Evolutionary conservation across 805 yeast species (phyloP).

Genomic region (Yarrowia porcina): DNA sequence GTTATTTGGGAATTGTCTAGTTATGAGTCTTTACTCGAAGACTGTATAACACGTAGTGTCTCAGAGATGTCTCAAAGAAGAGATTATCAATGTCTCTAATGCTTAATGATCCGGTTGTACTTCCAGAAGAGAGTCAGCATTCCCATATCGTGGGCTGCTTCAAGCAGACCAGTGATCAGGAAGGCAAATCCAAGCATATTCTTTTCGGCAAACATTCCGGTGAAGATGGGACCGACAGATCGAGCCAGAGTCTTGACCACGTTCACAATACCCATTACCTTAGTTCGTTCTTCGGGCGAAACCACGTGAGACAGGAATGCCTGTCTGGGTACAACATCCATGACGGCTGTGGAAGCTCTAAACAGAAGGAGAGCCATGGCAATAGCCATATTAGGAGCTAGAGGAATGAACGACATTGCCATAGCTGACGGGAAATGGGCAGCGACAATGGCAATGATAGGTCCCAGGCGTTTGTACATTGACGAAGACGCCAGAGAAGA

Average conservation of each 20-base stretch:
- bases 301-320: constrained; percentile 68
- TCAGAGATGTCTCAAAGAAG: too few species aligned
- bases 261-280: constrained; percentile 80
- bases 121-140: constrained; percentile 18
- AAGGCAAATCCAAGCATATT: constrained; percentile 37
- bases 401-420: constrained; percentile 55
- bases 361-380: constrained; percentile 54
- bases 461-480: constrained; percentile 66
- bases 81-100: neutral
- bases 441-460: constrained; percentile 67
- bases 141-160: constrained; percentile 35
- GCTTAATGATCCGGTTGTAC: constrained; percentile 11
- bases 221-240: constrained; percentile 73
- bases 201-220: constrained; percentile 65
- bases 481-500: constrained; percentile 76
- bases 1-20: too few species aligned
- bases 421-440: constrained; percentile 78
- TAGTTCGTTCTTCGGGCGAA: constrained; percentile 60
- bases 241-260: constrained; percentile 83
- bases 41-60: too few species aligned
- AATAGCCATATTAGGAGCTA: constrained; percentile 40
- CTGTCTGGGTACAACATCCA: constrained; percentile 94
- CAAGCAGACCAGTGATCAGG: constrained; percentile 38
- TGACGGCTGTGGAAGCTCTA: constrained; percentile 63
- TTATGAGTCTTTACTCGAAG: too few species aligned